A percentile compares a stretch with the other conserved stretches of the same genome.
Conservation (phyloP, 129 eudicot genomes). For the Centrapalus pauciflorus region DNA sequence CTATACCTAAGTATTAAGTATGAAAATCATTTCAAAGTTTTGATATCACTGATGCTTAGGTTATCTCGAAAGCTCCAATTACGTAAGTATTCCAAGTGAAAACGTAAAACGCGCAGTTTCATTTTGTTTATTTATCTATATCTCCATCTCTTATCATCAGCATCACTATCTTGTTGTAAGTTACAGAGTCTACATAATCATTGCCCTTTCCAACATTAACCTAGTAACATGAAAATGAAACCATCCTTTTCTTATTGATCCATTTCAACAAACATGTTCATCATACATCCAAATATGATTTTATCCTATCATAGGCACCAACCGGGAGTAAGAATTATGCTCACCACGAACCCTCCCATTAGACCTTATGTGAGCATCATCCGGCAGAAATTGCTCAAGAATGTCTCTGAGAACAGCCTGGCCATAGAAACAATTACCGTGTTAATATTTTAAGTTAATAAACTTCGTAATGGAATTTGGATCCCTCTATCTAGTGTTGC, state of each 20-base stretch:
- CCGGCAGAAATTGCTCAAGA: slow-evolving; percentile 72
- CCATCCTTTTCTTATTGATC: neutral
- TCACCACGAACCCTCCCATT: slow-evolving; percentile 94
- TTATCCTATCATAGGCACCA: neutral
- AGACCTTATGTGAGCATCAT: slow-evolving; percentile 80
- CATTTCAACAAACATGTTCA: neutral
- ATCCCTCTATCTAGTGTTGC: too few species aligned
- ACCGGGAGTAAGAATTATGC: slow-evolving; percentile 14
- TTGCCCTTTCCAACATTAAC: neutral
- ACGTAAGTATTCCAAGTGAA: neutral
- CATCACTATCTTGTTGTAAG: neutral
- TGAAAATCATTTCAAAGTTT: too few species aligned
- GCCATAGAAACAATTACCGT: slow-evolving; percentile 4
- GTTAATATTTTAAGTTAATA: neutral
- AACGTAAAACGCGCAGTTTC: neutral
- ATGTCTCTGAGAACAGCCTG: slow-evolving; percentile 97
- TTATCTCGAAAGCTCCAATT: neutral
- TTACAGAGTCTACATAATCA: neutral
- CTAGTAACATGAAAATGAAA: neutral
- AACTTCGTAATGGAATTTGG: too few species aligned
- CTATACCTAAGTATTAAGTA: too few species aligned
- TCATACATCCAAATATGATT: neutral
- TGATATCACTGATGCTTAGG: too few species aligned
- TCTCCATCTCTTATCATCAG: neutral
- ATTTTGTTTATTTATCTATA: neutral